phyloP scores from a whole-genome alignment of 2,329 filamentous ascomycete species.

The Xenosphaeropsis pyriputrescens region DNA sequence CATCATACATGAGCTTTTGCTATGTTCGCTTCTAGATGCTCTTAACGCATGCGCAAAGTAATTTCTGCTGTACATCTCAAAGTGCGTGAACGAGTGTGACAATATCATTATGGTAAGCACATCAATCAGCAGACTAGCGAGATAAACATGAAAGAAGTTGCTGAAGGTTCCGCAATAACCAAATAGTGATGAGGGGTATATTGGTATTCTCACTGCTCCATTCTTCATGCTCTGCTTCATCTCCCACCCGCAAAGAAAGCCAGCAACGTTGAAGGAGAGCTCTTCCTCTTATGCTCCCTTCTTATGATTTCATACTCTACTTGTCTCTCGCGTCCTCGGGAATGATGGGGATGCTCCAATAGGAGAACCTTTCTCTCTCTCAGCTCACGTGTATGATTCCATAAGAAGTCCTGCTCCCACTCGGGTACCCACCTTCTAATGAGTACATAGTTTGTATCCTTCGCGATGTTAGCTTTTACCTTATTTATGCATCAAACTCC shows the following conservation, averaged over 20 bases:
- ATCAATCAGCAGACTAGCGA: too few species aligned
- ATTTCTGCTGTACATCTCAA: too few species aligned
- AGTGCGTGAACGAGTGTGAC: too few species aligned
- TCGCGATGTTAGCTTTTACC: constrained; percentile 20
- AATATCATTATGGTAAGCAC: too few species aligned
- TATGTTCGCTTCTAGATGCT: too few species aligned
- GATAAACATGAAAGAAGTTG: too few species aligned
- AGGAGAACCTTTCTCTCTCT: constrained; percentile 13
- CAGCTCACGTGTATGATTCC: constrained; percentile 52
- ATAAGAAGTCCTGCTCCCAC: constrained; percentile 56
- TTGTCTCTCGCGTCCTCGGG: constrained; percentile 9
- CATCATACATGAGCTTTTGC: too few species aligned
- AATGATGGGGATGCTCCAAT: constrained; percentile 7
- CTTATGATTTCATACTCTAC: constrained; percentile 15
- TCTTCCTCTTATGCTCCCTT: constrained; percentile 14
- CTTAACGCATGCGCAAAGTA: too few species aligned
- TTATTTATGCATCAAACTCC: background rate
- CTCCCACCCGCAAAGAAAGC: constrained; percentile 17
- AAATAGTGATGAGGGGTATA: too few species aligned
- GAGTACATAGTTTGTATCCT: constrained; percentile 56
- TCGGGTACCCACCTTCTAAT: constrained; percentile 63
- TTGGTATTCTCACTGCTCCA: too few species aligned
- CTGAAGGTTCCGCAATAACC: too few species aligned
- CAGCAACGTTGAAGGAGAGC: constrained; percentile 15
- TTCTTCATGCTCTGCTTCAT: constrained; percentile 1